phyloP scores from a whole-genome alignment of 2,329 filamentous ascomycete genomes.

The Aspergillus calidoustus region DNA sequence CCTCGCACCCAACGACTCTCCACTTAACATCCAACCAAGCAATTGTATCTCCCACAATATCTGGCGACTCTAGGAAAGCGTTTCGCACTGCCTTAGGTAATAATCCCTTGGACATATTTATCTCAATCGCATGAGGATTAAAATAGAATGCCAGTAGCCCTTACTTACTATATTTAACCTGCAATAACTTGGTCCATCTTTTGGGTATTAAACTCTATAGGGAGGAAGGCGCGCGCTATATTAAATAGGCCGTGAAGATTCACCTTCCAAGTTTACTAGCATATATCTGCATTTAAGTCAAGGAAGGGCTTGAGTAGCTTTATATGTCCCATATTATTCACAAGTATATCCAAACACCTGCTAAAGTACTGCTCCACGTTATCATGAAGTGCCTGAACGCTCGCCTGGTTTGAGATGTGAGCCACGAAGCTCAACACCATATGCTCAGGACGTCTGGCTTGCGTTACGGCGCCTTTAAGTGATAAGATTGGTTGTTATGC shows the following conservation, averaged over 20 bases:
- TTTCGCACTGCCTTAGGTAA: slow-evolving; percentile 30
- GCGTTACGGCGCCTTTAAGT: too few species aligned
- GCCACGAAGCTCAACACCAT: too few species aligned
- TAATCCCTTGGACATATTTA: slow-evolving; percentile 41
- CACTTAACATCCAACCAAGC: slow-evolving; percentile 49
- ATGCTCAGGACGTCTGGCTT: too few species aligned
- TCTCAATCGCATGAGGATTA: slow-evolving; percentile 48
- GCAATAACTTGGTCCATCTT: slow-evolving; percentile 56
- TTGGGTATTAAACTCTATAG: slow-evolving; percentile 40
- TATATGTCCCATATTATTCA: slow-evolving; percentile 54
- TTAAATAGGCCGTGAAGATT: slow-evolving; percentile 57
- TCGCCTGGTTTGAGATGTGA: too few species aligned
- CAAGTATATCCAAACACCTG: slow-evolving; percentile 29
- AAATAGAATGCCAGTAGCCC: slow-evolving; percentile 48
- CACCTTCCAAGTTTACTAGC: slow-evolving; percentile 52
- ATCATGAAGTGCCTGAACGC: too few species aligned
- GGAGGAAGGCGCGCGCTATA: slow-evolving; percentile 52
- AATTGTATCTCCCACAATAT: slow-evolving; percentile 50
- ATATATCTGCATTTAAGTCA: slow-evolving; percentile 43
- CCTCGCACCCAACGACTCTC: slow-evolving; percentile 52
- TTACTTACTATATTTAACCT: slow-evolving; percentile 51
- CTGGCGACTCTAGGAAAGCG: slow-evolving; percentile 41
- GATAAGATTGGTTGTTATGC: too few species aligned
- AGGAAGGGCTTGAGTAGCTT: slow-evolving; percentile 31
- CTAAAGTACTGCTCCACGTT: too few species aligned